Evolutionary conservation across 306 rosid genomes (phyloP), one percentile per base, ranked within the genome.

Genomic region (Hylodesmum podocarpum): DNA sequence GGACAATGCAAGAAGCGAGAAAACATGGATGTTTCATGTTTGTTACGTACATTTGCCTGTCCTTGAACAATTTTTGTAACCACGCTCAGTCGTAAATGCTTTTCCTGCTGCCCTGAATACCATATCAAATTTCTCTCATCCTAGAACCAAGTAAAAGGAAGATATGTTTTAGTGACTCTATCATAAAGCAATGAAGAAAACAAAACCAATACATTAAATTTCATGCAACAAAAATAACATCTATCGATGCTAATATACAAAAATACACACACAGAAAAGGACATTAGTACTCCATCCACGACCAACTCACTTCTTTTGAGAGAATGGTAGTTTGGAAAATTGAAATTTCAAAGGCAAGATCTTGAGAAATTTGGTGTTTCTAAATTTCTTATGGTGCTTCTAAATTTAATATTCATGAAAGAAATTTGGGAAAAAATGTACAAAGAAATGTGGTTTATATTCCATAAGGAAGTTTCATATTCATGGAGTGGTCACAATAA

Each of bases 111-210:
- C 61, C 95, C 84, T 2, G 98, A 91, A 66, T 88, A 91, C 97
- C 97, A 93, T 55, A 86, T 80, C 88, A 93, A 91, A 75, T 66
- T 89, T 59, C 84, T 93, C 85, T 91, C 98, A 70, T 91, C 98
- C 98, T 93, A 85, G 67, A 81, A 84, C 73, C 49, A 50, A 49
- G 34, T 68, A 6, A 29, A 58, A 74, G 67, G 22, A 78, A 68
- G 53, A 58, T 34, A 77, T 40, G 27, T 14, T 25, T 49, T 40
- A 77, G 68, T 14, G 44, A 22, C 59, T 66, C 43, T 12, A 54
- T 2, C 81, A 61, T 58, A 41, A 51, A 16, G 57, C 14, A 59
- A 63, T 12, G 74, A 31, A 66, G 31, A 40, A 81, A 70, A 63
- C 21, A 55, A 66, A 27, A 58, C 19, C n/a, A 54, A n/a, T 18